Conservation (phyloP, 2,329 filamentous ascomycete genomes). For the Fusarium incarnatum region DNA sequence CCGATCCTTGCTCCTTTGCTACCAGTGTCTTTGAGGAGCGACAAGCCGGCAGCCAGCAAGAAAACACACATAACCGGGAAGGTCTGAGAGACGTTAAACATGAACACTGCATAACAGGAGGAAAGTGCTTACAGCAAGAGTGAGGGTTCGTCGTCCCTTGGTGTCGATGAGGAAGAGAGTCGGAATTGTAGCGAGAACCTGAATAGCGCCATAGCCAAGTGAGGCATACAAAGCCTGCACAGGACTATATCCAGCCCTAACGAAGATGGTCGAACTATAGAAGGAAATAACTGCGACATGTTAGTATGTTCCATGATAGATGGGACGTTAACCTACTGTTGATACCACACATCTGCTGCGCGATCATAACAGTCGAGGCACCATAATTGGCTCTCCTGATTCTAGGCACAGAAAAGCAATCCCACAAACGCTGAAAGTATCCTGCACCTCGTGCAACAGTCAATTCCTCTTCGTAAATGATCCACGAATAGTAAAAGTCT, state of each 20-base stretch:
- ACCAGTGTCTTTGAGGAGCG: conserved; percentile 45
- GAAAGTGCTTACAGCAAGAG: conserved; percentile 24
- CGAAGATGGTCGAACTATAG: conserved; percentile 33
- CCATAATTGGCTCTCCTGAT: conserved; percentile 79
- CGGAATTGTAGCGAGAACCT: conserved; percentile 24
- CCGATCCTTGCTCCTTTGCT: conserved; percentile 44
- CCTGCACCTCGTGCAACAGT: conserved; percentile 45
- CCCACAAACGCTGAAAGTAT: conserved; percentile 53
- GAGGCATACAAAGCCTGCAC: conserved; percentile 25
- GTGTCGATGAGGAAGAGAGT: conserved; percentile 28
- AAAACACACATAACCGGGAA: conserved; percentile 53
- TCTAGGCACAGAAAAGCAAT: conserved; percentile 74
- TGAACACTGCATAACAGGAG: rapidly evolving
- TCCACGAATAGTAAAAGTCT: conserved; percentile 64
- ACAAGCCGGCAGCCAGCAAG: conserved; percentile 49
- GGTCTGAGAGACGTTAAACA: conserved; percentile 33
- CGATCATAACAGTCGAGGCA: conserved; percentile 82
- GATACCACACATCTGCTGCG: conserved; percentile 64
- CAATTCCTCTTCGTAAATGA: conserved; percentile 54
- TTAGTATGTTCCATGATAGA: not conserved
- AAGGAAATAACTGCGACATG: conserved; percentile 38
- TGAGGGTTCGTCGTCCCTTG: conserved; percentile 30
- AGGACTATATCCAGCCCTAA: not conserved
- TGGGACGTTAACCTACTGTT: conserved; percentile 31
- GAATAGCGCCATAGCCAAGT: conserved; percentile 30